phyloP scores from a whole-genome alignment of 208 protist genomes.

The Angomonas ambiguus region DNA sequence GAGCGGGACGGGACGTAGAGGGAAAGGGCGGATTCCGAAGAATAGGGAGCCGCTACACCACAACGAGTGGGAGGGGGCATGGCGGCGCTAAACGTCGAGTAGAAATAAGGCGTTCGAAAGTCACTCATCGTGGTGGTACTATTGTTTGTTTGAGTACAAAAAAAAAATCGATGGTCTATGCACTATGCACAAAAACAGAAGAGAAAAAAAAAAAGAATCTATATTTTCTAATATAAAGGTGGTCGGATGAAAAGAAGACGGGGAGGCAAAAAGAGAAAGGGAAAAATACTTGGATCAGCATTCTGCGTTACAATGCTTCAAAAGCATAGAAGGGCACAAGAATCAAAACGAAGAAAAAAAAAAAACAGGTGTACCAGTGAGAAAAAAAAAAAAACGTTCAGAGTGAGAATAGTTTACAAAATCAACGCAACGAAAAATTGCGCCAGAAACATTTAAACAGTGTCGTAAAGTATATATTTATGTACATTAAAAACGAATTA shows the following conservation, averaged over 20 bases:
- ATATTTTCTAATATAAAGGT: not conserved
- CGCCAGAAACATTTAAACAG: not conserved
- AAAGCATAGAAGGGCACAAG: no score
- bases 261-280: not conserved
- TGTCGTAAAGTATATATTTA: not conserved
- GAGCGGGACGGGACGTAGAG: not conserved
- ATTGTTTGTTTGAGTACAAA: constrained; percentile 5
- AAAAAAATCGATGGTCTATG: constrained; percentile 12
- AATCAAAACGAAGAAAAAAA: constrained; percentile 17
- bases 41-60: constrained; percentile 10
- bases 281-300: constrained; percentile 10
- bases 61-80: constrained; percentile 52
- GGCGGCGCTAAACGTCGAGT: constrained; percentile 32
- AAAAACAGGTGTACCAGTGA: not conserved
- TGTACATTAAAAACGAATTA: not conserved
- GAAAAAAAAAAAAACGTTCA: constrained; percentile 9
- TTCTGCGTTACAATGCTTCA: no score
- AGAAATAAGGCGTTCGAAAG: not conserved
- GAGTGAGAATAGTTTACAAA: constrained; percentile 2
- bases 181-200: constrained; percentile 24
- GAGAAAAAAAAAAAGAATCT: constrained; percentile 11
- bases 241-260: not conserved
- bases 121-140: not conserved
- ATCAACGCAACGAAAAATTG: constrained; percentile 10
- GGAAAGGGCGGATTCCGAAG: not conserved